Evolutionary conservation across 2,329 filamentous ascomycete genomes (phyloP).

Genomic region (Venturiaceae sp.): DNA sequence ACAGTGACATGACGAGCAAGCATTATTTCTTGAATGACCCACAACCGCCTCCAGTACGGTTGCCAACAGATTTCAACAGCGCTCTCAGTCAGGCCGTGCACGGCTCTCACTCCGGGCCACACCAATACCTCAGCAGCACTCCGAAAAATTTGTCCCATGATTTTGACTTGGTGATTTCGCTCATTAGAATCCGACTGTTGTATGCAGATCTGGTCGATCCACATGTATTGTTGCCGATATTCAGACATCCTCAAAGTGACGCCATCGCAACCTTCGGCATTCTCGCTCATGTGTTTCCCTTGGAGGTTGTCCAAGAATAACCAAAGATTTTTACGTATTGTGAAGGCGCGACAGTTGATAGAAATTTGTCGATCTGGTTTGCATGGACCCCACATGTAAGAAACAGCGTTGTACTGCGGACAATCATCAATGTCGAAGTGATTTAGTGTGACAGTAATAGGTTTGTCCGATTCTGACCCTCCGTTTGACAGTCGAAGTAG

Average conservation of each 20-base stretch:
- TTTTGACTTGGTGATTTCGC: background rate
- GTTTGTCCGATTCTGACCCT: no score
- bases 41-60: background rate
- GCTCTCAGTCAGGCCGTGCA: no score
- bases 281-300: no score
- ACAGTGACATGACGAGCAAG: background rate
- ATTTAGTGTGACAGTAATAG: background rate
- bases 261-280: no score
- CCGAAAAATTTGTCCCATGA: background rate
- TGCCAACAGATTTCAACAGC: no score
- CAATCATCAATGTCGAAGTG: background rate
- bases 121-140: background rate
- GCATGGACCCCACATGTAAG: background rate
- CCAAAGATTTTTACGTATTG: background rate
- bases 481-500: background rate
- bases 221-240: background rate
- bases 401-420: background rate
- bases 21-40: background rate
- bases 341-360: background rate
- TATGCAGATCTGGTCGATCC: constrained; percentile 3
- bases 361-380: background rate
- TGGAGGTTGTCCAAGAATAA: background rate
- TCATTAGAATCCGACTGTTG: background rate
- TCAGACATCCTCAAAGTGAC: no score
- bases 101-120: background rate